These are phyloP conservation scores for Podospora australis DNA, from an alignment of 495 filamentous ascomycete species.

Conservation along the genomic window DNA sequence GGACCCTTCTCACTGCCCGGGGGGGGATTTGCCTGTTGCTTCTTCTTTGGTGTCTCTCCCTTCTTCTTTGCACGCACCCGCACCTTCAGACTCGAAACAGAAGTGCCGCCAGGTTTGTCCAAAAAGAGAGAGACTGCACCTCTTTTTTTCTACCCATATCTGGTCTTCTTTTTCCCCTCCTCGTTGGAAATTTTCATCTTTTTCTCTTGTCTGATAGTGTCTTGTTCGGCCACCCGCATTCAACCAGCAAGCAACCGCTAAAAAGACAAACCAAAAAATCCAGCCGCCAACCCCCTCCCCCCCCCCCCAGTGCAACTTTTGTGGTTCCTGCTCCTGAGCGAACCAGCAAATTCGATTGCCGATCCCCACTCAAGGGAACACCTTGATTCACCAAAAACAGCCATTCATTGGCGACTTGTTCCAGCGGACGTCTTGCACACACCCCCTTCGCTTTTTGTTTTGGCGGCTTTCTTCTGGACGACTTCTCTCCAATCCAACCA, in stretches of 20 bases:
- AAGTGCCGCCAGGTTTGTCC: too few species aligned
- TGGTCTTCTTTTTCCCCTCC: too few species aligned
- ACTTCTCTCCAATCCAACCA: background rate
- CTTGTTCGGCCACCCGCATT: too few species aligned
- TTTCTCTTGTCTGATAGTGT: too few species aligned
- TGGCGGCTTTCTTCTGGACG: conserved; percentile 1
- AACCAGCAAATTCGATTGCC: conserved; percentile 14
- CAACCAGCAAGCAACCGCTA: too few species aligned
- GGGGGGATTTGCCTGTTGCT: conserved; percentile 9
- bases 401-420: background rate
- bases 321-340: too few species aligned
- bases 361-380: conserved; percentile 11
- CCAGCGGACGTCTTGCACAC: background rate
- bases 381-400: background rate
- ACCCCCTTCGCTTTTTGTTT: background rate
- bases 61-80: background rate
- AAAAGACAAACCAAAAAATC: too few species aligned
- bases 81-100: too few species aligned
- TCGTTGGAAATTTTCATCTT: too few species aligned
- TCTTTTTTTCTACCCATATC: too few species aligned
- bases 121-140: too few species aligned
- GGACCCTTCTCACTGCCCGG: conserved; percentile 16
- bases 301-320: too few species aligned
- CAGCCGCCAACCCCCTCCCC: background rate
- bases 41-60: conserved; percentile 9